Percentiles rank a stretch among this genome's conserved stretches.
Evolutionary conservation across 768 basidiomycete species (phyloP).

Genomic region (Candolleomyces aberdarensis): DNA sequence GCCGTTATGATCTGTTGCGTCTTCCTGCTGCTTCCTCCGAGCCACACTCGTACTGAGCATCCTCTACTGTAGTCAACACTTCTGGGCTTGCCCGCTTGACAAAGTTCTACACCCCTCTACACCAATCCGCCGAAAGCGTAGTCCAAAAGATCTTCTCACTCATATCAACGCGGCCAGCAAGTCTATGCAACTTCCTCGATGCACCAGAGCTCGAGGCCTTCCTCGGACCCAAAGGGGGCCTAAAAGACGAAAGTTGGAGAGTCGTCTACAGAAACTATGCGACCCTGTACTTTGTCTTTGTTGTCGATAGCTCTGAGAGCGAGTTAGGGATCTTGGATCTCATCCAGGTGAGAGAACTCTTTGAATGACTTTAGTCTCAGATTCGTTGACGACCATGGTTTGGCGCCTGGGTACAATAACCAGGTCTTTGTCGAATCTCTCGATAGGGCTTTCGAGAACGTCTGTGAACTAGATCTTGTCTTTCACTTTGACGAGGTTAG

Average conservation of each 20-base stretch:
- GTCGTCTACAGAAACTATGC: slow-evolving; percentile 96
- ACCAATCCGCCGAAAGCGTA: slow-evolving; percentile 62
- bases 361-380: neutral
- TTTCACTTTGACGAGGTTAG: slow-evolving; percentile 97
- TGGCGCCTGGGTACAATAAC: neutral
- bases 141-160: slow-evolving; percentile 90
- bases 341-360: slow-evolving; percentile 70
- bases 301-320: slow-evolving; percentile 94
- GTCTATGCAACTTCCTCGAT: slow-evolving; percentile 95
- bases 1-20: slow-evolving; percentile 79
- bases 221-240: slow-evolving; percentile 53
- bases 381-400: neutral
- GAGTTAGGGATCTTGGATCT: slow-evolving; percentile 95
- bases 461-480: slow-evolving; percentile 96
- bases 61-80: slow-evolving; percentile 71
- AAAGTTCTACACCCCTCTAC: slow-evolving; percentile 86
- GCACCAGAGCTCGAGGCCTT: slow-evolving; percentile 82
- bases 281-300: slow-evolving; percentile 95
- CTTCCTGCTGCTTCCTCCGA: slow-evolving; percentile 15
- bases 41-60: slow-evolving; percentile 7
- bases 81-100: slow-evolving; percentile 81
- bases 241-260: slow-evolving; percentile 60
- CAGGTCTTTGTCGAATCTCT: slow-evolving; percentile 97
- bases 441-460: slow-evolving; percentile 95
- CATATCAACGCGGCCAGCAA: slow-evolving; percentile 74